Evolutionary conservation across 306 rosid species (phyloP), one percentile per base, ranked within the genome.

Genomic region (Sindora glabra): DNA sequence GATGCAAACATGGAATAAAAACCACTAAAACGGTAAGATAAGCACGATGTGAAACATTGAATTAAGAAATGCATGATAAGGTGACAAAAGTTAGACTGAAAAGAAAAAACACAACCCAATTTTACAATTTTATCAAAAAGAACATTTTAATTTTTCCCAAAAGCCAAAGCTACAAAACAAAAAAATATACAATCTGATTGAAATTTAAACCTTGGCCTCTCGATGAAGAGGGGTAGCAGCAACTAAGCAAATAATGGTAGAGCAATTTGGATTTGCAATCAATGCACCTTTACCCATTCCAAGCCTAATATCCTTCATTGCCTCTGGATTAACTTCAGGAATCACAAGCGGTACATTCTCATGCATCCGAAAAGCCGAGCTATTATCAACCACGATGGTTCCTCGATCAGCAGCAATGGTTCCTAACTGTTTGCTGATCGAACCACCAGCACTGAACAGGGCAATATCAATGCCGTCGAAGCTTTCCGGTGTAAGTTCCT

Each of bases 301-400:
- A 22, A 74, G 56, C 68, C 80, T 86, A 52, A 92, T 89, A 5
- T 80, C 69, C 3, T 51, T 62, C 95, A 92, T 80, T 0, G 95
- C 95, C n/a, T 89, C 94, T 16, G 99, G 99, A 65, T 92, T 92
- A 26, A 92, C 99, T 60, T 92, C 99, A 0, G 99, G 99, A n/a
- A 92, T 83, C 42, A 92, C 97, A 69, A 92, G 65, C 0, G 97
- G 97, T 18, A 92, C 95, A 7, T 67, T 81, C 15, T 78, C 87
- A 10, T 82, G 80, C 99, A 92, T 89, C 10, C 99, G 82, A 66
- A 92, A 92, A 0, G 99, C 99, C 1, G 99, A 92, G 69, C 99
- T 92, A 38, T 92, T 92, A 22, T 92, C 97, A 1, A 92, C 95
- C 8, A 92, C 99, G 4, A 92, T 66, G 32, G 89, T 70, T 5